These are phyloP conservation scores for Tetracladium setigerum DNA, from an alignment of 495 filamentous ascomycete genomes.

Conservation along the genomic window DNA sequence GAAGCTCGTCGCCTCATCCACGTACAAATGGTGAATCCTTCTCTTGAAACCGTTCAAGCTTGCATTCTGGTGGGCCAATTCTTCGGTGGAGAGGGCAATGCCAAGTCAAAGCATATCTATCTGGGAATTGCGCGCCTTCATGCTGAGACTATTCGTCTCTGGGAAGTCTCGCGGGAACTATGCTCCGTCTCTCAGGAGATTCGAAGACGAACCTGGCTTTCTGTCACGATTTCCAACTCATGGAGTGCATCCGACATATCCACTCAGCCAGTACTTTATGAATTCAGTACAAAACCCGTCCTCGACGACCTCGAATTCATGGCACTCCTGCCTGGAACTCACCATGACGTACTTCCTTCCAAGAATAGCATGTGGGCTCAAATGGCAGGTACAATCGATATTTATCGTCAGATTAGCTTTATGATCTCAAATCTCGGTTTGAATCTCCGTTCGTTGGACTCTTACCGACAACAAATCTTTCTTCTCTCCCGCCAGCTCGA, in stretches of 20 bases:
- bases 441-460: not conserved
- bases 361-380: slow-evolving; percentile 4
- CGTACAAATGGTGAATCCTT: not conserved
- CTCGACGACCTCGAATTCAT: slow-evolving; percentile 4
- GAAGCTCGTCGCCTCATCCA: not conserved
- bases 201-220: not conserved
- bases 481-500: not conserved
- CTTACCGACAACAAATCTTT: not conserved
- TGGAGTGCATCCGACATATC: slow-evolving; percentile 3
- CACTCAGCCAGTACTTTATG: not conserved
- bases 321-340: not conserved
- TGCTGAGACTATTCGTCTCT: not conserved
- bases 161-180: not conserved
- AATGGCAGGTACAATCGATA: slow-evolving; percentile 2
- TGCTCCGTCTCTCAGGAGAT: not conserved
- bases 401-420: not conserved
- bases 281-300: not conserved
- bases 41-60: not conserved
- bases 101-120: slow-evolving; percentile 1
- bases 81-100: slow-evolving; percentile 1
- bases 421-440: not conserved
- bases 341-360: not conserved
- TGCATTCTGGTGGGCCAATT: slow-evolving; percentile 1
- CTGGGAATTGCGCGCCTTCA: slow-evolving; percentile 1
- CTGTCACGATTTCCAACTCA: not conserved